Base-by-base conservation (phyloP, 2,329 filamentous ascomycete genomes). In the Ceratocystis harringtonii region DNA sequence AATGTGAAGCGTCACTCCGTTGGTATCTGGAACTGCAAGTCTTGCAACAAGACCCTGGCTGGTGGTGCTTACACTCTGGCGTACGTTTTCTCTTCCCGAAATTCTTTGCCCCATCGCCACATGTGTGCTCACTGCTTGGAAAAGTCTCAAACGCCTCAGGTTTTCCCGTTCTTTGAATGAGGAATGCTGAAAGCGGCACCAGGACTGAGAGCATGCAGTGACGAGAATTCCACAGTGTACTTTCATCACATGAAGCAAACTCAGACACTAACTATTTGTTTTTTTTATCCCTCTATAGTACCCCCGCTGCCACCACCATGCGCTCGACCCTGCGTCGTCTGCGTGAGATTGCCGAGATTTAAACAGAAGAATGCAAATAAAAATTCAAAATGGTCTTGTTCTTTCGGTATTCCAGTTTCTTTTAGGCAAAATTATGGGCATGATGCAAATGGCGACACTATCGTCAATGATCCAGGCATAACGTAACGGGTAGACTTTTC, bases 321-420 rank as follows among this genome's bases (percentile, higher is more conserved):
- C 86, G 92, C 80, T 96, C 92, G 73, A 96, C 92, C 74, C 91
- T 96, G 80, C 89, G 92, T 82, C 88, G 92, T 86, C 84, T 96
- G 82, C 88, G 92, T 78, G 92, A 96, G 82, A 95, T 96, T 81
- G 89, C 89, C 77, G 92, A 96, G 86, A 90, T 95, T 80, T 92
- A 89, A 82, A 77, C 73, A 74, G 70, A 68, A 71, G 68, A 65
- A 62, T 63, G 69, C 68, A 68, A 71, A 68, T 66, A 67, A 68
- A 69, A 62, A 68, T 65, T 50, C 68, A 68, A 69, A 69, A 66
- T 63, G 66, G 58, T 64, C 57, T 65, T 62, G 63, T 65, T 67
- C 63, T 65, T 65, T 58, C 55, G 55, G 55, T 58, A 58, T 58
- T 41, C 55, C 36, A 17, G 30, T 58, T 57, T 61, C 61, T 63